A percentile compares a stretch with the other conserved stretches of the same genome.
These are phyloP conservation scores for Pholiota adiposa DNA, from an alignment of 1,284 basidiomycete genomes.

Conservation along the genomic window DNA sequence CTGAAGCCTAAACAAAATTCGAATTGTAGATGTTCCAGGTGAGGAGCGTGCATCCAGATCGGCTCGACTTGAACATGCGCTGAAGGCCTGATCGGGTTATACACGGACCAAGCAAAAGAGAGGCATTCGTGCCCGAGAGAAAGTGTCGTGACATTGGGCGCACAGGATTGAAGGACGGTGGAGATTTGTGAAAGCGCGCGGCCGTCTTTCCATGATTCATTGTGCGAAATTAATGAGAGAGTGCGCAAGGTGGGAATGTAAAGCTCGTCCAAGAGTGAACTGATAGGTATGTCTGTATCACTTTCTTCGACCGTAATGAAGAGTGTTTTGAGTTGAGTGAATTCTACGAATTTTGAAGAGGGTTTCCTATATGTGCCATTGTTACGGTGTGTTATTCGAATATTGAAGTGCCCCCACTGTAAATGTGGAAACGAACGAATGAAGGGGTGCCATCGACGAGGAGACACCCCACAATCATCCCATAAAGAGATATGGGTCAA, in stretches of 20 bases:
- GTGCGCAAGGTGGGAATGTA: neutral
- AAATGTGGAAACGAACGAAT: neutral
- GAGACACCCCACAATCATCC: too few species aligned
- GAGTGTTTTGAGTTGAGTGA: neutral
- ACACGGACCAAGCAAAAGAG: too few species aligned
- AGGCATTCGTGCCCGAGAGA: neutral
- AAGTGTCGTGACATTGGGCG: neutral
- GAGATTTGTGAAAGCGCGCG: neutral
- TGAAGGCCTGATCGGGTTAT: too few species aligned
- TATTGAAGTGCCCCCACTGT: neutral
- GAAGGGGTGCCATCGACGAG: neutral
- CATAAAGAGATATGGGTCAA: neutral
- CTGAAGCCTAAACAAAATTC: too few species aligned
- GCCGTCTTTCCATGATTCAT: neutral
- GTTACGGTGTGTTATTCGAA: neutral
- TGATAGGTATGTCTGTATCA: neutral
- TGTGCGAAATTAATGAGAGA: neutral
- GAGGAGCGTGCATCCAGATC: too few species aligned
- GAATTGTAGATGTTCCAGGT: too few species aligned
- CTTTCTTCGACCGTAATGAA: neutral
- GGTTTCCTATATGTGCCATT: too few species aligned
- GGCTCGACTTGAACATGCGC: too few species aligned
- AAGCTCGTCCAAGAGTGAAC: neutral
- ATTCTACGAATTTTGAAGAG: too few species aligned
- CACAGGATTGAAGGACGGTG: neutral